Evolutionary conservation across 192 early-diverging fungal genomes (phyloP).

Genomic region (Linderina pennispora): DNA sequence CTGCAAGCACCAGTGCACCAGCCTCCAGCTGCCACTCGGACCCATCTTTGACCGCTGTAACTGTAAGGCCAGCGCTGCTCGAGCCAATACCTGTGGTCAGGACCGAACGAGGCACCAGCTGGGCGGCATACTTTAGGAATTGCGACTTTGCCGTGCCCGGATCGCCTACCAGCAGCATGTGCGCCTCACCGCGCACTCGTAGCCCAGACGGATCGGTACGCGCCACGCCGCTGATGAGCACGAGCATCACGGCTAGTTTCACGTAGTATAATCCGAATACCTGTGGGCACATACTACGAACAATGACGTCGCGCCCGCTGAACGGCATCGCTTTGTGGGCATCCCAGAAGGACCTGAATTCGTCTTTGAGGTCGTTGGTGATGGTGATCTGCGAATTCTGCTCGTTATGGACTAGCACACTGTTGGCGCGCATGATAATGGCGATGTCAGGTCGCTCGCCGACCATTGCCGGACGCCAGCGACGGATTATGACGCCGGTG

Average conservation of each 20-base stretch:
- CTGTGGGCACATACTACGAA: constrained; percentile 61
- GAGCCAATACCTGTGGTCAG: constrained; percentile 75
- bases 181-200: constrained; percentile 64
- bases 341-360: constrained; percentile 58
- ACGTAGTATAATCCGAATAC: constrained; percentile 63
- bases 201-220: constrained; percentile 50
- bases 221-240: constrained; percentile 64
- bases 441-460: constrained; percentile 60
- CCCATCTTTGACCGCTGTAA: constrained; percentile 64
- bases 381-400: constrained; percentile 32
- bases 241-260: constrained; percentile 66
- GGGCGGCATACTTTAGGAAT: constrained; percentile 67
- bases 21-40: constrained; percentile 80
- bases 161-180: constrained; percentile 72
- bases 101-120: constrained; percentile 57
- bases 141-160: constrained; percentile 78
- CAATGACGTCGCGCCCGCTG: constrained; percentile 48
- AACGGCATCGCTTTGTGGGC: constrained; percentile 12
- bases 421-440: constrained; percentile 56
- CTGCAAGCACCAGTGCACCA: constrained; percentile 72
- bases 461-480: constrained; percentile 47
- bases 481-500: constrained; percentile 55
- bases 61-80: constrained; percentile 68
- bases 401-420: constrained; percentile 57
- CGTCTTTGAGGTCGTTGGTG: constrained; percentile 49